Evolutionary conservation across 2,329 filamentous ascomycete genomes (phyloP), one percentile per base, ranked within the genome.

Genomic region (Curvularia spicifera): DNA sequence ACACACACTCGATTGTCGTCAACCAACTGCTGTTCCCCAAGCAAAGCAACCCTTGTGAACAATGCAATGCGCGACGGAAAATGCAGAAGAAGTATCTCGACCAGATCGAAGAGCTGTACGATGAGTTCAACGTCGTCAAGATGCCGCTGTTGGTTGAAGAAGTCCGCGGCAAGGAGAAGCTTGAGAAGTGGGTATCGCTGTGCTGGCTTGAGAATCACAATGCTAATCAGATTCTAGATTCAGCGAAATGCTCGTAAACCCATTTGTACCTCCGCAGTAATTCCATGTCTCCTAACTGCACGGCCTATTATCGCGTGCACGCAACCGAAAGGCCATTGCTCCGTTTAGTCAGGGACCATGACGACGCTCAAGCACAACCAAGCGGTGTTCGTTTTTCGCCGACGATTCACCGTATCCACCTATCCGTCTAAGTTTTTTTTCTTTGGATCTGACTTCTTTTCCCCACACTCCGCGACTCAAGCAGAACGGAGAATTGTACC

Each of bases 71-170:
- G 45, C 84, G 95, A 65, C 84, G 93, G 73, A 96, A 96, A 83
- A 99, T 99, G 95, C 95, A 99, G 84, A 95, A 93, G 84, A 99
- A 99, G 82, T 99, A 99, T 76, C 84, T 99, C 43, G 93, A 98
- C 75, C 94, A 99, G 83, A 98, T 98, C 71, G 93, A 96, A 80
- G 95, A 99, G 82, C 81, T 99, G 58, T 99, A 99, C 76, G 93
- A 97, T 74, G 95, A 99, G 78, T 99, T 99, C 82, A 97, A 99
- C 76, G 93, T 99, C 39, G 94, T 99, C 68, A 94, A 94, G 84
- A 98, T 99, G 93, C 95, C 95, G 37, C 79, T 99, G 72, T 81
- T 99, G 59, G 91, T 96, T 1, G 94, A 99, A 78, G 95, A 99
- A 81, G 93, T 99, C 9, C 84, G 95, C 71, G 95, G 95, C 44